Percentiles rank a stretch among this genome's conserved stretches.
phyloP scores from a whole-genome alignment of 2,329 filamentous ascomycete species.

The Dactylellina cionopaga region DNA sequence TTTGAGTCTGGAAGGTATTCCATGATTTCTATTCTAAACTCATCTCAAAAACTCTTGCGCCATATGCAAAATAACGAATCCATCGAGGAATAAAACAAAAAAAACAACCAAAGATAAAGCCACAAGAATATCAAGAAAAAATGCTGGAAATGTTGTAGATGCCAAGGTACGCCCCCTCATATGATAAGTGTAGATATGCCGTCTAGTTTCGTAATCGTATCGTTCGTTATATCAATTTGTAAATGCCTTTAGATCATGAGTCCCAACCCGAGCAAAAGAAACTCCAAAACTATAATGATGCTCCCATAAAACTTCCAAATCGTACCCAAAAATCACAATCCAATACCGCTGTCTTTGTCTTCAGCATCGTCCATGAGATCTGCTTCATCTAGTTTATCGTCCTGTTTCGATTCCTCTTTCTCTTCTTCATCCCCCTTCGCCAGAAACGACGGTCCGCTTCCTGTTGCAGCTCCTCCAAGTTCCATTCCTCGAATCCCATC shows the following conservation, averaged over 20 bases:
- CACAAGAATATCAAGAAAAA: background rate
- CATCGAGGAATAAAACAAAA: no score
- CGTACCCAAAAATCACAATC: constrained; percentile 6
- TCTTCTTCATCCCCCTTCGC: background rate
- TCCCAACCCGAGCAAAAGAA: background rate
- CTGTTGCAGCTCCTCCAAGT: constrained; percentile 36
- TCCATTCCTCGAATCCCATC: constrained; percentile 31
- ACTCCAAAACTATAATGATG: constrained; percentile 10
- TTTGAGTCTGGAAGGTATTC: no score
- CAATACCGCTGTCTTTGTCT: constrained; percentile 36
- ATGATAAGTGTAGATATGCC: constrained; percentile 1
- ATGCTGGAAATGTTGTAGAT: background rate
- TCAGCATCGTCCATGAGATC: constrained; percentile 13
- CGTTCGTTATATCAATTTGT: background rate
- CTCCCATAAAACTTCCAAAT: constrained; percentile 5
- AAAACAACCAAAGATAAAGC: no score
- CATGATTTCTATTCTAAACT: no score
- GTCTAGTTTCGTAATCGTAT: background rate
- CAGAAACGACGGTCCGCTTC: constrained; percentile 22
- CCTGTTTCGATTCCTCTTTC: background rate
- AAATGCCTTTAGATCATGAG: background rate
- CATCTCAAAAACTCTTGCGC: no score
- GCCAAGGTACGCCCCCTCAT: background rate
- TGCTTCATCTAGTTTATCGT: background rate
- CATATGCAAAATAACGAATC: no score